These are phyloP conservation scores for Dryadomyces quercivorus DNA, from an alignment of 2,329 filamentous ascomycete species.

Conservation along the genomic window DNA sequence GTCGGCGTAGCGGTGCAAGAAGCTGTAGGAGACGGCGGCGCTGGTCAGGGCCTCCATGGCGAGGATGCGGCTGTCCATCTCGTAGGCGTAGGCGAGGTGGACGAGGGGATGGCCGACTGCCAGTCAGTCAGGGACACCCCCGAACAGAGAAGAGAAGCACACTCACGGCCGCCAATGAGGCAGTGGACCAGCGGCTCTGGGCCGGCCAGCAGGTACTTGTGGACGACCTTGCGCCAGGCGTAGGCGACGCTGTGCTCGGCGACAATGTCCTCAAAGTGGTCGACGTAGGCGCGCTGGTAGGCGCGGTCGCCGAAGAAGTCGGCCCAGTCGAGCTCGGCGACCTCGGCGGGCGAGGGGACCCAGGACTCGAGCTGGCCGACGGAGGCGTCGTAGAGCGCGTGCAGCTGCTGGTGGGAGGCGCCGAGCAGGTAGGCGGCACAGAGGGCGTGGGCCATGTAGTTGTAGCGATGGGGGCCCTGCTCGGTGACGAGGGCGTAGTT, in stretches of 20 bases:
- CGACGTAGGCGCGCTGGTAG: conserved; percentile 83
- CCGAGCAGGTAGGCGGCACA: conserved; percentile 79
- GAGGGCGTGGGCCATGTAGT: conserved; percentile 73
- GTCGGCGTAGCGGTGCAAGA: conserved; percentile 57
- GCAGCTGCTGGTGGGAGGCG: conserved; percentile 58
- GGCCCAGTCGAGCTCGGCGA: conserved; percentile 74
- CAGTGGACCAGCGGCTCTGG: conserved; percentile 71
- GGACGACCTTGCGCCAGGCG: conserved; percentile 69
- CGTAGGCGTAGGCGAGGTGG: conserved; percentile 86
- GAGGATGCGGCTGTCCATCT: conserved; percentile 72
- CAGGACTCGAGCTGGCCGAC: conserved; percentile 63
- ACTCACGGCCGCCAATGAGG: conserved; percentile 65
- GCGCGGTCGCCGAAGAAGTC: conserved; percentile 66
- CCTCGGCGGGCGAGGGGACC: conserved; percentile 73
- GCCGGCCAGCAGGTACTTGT: conserved; percentile 63
- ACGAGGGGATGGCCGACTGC: conserved; percentile 75
- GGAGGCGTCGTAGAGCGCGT: conserved; percentile 70
- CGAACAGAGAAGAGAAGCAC: neutral
- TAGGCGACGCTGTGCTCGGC: conserved; percentile 58
- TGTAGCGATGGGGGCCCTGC: conserved; percentile 62
- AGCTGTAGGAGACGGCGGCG: conserved; percentile 44
- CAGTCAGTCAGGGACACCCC: neutral
- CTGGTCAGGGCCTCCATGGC: conserved; percentile 80
- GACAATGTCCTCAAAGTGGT: conserved; percentile 91
- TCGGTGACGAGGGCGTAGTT: conserved; percentile 71